Evolutionary conservation across 371 early-diverging fungal species (phyloP).

Genomic region (Saksenaea vasiformis): DNA sequence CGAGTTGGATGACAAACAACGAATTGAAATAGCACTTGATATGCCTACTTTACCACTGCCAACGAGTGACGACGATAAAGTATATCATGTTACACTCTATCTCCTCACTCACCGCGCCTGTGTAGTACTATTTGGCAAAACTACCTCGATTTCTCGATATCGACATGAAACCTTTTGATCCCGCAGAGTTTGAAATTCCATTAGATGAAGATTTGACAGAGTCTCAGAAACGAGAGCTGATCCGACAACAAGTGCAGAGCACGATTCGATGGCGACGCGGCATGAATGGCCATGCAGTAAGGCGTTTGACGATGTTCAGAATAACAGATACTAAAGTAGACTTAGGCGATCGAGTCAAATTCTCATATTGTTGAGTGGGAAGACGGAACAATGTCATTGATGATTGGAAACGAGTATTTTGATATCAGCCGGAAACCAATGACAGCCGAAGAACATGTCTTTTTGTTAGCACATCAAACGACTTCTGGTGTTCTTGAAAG

Average conservation of each 20-base stretch:
- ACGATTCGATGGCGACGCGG: slow-evolving; percentile 80
- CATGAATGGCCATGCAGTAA: slow-evolving; percentile 39
- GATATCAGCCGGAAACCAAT: slow-evolving; percentile 63
- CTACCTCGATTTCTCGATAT: slow-evolving; percentile 75
- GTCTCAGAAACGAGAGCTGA: slow-evolving; percentile 35
- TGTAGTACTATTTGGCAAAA: slow-evolving; percentile 67
- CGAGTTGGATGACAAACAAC: slow-evolving; percentile 30
- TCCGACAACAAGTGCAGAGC: slow-evolving; percentile 68
- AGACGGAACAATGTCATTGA: slow-evolving; percentile 73
- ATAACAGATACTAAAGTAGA: slow-evolving; percentile 12
- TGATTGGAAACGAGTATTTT: slow-evolving; percentile 79
- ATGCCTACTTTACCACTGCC: slow-evolving; percentile 47
- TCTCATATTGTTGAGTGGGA: slow-evolving; percentile 84
- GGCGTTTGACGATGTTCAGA: background rate
- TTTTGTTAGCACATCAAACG: slow-evolving; percentile 65
- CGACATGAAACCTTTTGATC: slow-evolving; percentile 71
- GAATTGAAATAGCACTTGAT: slow-evolving; percentile 33
- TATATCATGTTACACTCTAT: slow-evolving; percentile 7
- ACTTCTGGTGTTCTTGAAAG: slow-evolving; percentile 69
- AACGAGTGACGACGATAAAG: slow-evolving; percentile 34
- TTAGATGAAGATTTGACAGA: slow-evolving; percentile 45
- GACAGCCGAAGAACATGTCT: slow-evolving; percentile 61
- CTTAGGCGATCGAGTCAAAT: slow-evolving; percentile 72
- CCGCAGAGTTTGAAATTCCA: slow-evolving; percentile 57
- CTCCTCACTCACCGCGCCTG: background rate